Evolutionary conservation across 208 protist genomes (phyloP), one percentile per base, ranked within the genome.

Genomic region (Trypanosoma cruzi): DNA sequence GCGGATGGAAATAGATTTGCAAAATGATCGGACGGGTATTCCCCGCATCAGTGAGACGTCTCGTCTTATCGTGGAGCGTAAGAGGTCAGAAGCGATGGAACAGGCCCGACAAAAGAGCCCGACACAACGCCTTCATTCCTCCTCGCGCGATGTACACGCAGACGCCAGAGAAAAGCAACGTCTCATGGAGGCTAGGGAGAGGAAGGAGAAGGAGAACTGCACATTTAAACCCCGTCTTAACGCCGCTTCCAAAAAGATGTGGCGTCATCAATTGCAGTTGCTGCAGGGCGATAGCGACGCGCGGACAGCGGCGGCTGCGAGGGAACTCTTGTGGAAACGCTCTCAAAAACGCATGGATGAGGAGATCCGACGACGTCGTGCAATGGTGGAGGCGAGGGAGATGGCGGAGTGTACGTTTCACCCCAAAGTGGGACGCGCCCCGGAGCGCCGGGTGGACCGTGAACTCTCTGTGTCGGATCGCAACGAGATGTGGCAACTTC

Each of bases 401-500:
- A 64, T 79, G 36, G 64, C 42, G 36, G 87, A 80, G 64, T 93
- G 87, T 73, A 90, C 84, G 42, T 93, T 93, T 72, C 71, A 71
- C 18, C 87, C 87, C 1, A 79, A 73, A 55, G 69, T 85, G 5
- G 84, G 83, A n/a, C 75, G 87, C 0, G 72, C 82, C 7, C 82
- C 84, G 6, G 73, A 71, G 40, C 77, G 83, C 44, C 72, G 54
- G 5, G 46, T 80, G 16, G 73, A 75, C 46, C 26, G 42, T 49
- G 57, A 20, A 24, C 48, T 82, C 13, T 53, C 82, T 6, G 65
- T 92, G n/a, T 75, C 68, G 40, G 82, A 82, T 28, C 86, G 89
- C 49, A 72, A 77, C 26, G 60, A 72, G 57, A 29, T 28, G 44
- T 68, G 70, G 70, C 40, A 61, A 13, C 72, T 76, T 72, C 89